Percentiles rank a stretch among this genome's conserved stretches.
Conservation (phyloP, 495 filamentous ascomycete species). For the Hypoxylon fuscum region DNA sequence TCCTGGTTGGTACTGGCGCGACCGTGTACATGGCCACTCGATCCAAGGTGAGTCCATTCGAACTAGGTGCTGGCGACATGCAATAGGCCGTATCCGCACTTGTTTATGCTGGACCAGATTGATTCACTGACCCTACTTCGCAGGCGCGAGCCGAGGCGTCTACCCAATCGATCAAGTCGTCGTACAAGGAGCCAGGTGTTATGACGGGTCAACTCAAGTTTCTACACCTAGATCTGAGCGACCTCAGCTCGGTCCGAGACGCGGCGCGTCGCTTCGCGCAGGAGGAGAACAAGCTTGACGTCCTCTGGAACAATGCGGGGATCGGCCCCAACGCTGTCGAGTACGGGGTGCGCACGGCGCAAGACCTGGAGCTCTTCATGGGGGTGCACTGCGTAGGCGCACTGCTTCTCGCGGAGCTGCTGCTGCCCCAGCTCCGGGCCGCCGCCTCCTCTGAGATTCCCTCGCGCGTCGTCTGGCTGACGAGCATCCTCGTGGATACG, state of each 20-base stretch:
- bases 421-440: constrained; percentile 51
- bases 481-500: constrained; percentile 36
- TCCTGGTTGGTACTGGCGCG: constrained; percentile 48
- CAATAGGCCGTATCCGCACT: neutral
- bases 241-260: constrained; percentile 57
- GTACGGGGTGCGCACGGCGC: constrained; percentile 32
- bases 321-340: constrained; percentile 40
- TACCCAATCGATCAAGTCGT: constrained; percentile 34
- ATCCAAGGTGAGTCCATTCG: constrained; percentile 30
- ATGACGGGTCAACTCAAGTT: constrained; percentile 35
- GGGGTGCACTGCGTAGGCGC: constrained; percentile 47
- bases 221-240: constrained; percentile 55
- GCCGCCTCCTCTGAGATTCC: constrained; percentile 5
- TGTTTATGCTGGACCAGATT: constrained; percentile 1
- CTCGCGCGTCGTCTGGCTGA: constrained; percentile 29
- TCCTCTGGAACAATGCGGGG: constrained; percentile 66
- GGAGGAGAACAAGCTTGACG: constrained; percentile 56
- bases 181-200: constrained; percentile 35
- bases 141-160: constrained; percentile 42
- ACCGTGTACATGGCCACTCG: constrained; percentile 49
- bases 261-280: constrained; percentile 50
- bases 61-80: neutral
- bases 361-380: constrained; percentile 46
- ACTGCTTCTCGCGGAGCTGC: constrained; percentile 49
- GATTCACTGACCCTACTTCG: neutral